Evolutionary conservation across 805 yeast species (phyloP), one percentile per base, ranked within the genome.

Genomic region (Teunomyces aglyptinius): DNA sequence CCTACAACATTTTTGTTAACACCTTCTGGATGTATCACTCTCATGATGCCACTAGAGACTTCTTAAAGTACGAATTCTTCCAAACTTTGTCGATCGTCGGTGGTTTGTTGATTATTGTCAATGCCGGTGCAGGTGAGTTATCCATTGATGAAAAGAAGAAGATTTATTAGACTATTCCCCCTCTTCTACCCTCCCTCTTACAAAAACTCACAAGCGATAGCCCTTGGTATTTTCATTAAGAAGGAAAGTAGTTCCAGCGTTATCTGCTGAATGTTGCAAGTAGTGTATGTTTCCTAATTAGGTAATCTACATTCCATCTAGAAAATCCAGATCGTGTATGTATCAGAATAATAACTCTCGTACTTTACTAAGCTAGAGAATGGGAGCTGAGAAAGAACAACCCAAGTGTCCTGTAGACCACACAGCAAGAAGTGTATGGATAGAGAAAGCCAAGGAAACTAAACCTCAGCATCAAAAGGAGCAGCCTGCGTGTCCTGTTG

Each of bases 101-200:
- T 48, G 99, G 98, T 1, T 79, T 92, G 52, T 71, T 92, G 51
- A 73, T 94, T 55, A 88, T 94, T 50, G 96, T 89, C 49, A 89
- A 87, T 70, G 89, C 96, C 3, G 99, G 99, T 51, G 98, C 98
- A 26, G 99, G 99, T 43, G 91, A 87, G 57, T 76, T 92, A 53
- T 87, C 96, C 22, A 72, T 92, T 48, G 99, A 92, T 62, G 97
- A 90, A 67, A 92, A 94, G 85, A 91, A 92, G 76, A 92, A 92
- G 76, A 83, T 88, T 49, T 89, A 86, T 64, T 89, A 70, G 16
- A 31, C 26, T 20, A 5, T 20, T 5, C 24, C 24, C 24, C 26
- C 26, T 24, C 11, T 8, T 24, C 26, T 24, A 2, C 10, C 2
- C 2, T 10, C 26, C 26, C 11, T 3, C 26, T 1, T 7, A 4